These are phyloP conservation scores for Ascocoryne sarcoides DNA, from an alignment of 2,329 filamentous ascomycete genomes.

Conservation along the genomic window DNA sequence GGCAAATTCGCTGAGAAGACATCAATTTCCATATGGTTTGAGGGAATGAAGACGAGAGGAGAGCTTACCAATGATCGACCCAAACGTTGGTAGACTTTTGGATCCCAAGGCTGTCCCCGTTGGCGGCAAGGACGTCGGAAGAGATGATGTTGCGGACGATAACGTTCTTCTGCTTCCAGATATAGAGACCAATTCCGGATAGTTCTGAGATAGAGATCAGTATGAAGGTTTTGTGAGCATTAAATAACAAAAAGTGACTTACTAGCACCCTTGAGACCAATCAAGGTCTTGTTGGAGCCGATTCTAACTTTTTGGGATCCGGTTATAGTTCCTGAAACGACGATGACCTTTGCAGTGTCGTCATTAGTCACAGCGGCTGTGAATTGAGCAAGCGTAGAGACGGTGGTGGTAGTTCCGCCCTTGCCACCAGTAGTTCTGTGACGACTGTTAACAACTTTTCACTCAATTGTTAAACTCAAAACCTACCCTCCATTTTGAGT, in stretches of 20 bases:
- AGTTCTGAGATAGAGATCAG: neutral
- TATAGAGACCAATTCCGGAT: slow-evolving; percentile 31
- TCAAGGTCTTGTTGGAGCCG: slow-evolving; percentile 37
- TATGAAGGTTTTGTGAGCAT: too few species aligned
- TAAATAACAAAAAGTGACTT: neutral
- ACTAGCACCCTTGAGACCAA: slow-evolving; percentile 37
- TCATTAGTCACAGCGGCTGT: slow-evolving; percentile 33
- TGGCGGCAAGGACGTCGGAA: slow-evolving; percentile 36
- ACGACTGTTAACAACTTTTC: neutral
- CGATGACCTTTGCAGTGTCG: slow-evolving; percentile 35
- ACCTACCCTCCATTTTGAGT: slow-evolving; percentile 35
- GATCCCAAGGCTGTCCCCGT: slow-evolving; percentile 43
- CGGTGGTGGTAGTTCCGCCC: slow-evolving; percentile 36
- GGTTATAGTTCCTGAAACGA: slow-evolving; percentile 32
- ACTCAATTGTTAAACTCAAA: too few species aligned
- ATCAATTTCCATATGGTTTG: too few species aligned
- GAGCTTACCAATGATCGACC: slow-evolving; percentile 32
- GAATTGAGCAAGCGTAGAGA: slow-evolving; percentile 36
- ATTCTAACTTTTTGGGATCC: slow-evolving; percentile 14
- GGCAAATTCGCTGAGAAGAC: slow-evolving; percentile 32
- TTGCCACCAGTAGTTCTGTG: slow-evolving; percentile 36
- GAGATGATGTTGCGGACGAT: slow-evolving; percentile 49
- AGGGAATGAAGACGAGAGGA: too few species aligned
- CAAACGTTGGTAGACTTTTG: slow-evolving; percentile 40
- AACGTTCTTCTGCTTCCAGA: slow-evolving; percentile 42